Evolutionary conservation across 108 stramenopile genomes (phyloP).

Genomic region (Nitzschia sp.): DNA sequence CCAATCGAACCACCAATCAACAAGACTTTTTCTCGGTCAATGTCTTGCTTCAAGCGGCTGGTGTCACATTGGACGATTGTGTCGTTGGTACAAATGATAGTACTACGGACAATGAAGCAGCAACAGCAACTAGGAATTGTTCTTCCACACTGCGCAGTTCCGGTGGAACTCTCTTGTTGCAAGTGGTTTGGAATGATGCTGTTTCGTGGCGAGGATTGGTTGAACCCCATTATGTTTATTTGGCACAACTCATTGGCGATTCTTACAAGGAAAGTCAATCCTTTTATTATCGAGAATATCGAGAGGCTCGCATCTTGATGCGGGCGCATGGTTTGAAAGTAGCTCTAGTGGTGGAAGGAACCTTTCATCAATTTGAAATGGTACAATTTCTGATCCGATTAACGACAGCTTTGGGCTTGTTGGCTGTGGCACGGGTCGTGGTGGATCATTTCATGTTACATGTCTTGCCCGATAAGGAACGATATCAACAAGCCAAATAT

Average conservation of each 20-base stretch:
- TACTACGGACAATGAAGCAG: no score
- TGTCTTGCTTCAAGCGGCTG: no score
- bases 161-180: conserved; percentile 22
- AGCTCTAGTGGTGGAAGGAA: conserved; percentile 24
- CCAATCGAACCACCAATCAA: no score
- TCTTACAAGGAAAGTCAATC: conserved; percentile 26
- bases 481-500: no score
- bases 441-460: no score
- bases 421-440: no score
- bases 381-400: conserved; percentile 16
- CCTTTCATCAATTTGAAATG: conserved; percentile 14
- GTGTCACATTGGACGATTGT: no score
- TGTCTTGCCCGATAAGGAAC: no score
- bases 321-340: conserved; percentile 21
- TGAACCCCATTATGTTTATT: conserved; percentile 22
- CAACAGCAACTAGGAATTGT: no score
- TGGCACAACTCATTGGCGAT: neutral
- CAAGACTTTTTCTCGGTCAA: no score
- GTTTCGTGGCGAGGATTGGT: conserved; percentile 11
- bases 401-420: no score
- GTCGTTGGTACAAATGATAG: no score
- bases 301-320: conserved; percentile 8
- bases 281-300: conserved; percentile 20
- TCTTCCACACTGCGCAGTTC: conserved; percentile 11
- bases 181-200: conserved; percentile 18